Evolutionary conservation across 768 basidiomycete genomes (phyloP), one percentile per base, ranked within the genome.

Genomic region (Xerocomellus dryophilus): DNA sequence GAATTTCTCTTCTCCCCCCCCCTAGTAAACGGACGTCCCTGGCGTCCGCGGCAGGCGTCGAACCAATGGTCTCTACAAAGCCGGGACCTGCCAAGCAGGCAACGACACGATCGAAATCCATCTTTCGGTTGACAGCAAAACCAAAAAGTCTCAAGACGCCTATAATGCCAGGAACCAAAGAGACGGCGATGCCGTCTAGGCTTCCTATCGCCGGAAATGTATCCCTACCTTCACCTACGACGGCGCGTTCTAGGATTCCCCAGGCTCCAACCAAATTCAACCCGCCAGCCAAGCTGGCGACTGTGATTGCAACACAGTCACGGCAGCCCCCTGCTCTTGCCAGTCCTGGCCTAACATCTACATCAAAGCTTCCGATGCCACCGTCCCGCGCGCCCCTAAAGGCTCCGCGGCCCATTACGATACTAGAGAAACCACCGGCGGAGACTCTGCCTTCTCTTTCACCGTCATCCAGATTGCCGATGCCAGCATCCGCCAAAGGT

Each of bases 211-310:
- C 50, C 1, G 44, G 56, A 9, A 45, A 56, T 1, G 20, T 27
- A 11, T 29, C 57, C 5, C 15, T 58, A 14, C 41, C 64, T 10
- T 50, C 56, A 6, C 44, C 56, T 12, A 50, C 42, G 2, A 17
- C 23, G 5, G 15, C 27, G 23, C 60, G 45, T 27, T 62, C 64
- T 3, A 61, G 48, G 57, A 64, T 68, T 15, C 62, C 68, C 18
- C 56, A 59, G 10, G 40, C 53, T 5, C 66, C 70, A 12, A 39
- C 54, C 17, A 71, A 56, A 18, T 70, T 70, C 46, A 64, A 54
- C 0, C 68, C 68, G 8, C 70, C 68, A 41, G 59, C 64, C 45
- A 70, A 70, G 54, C 56, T 70, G 46, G 69, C 58, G 42, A 63
- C 47, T 38, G 67, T 63, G 39, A 66, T 71, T 29, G 63, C 67